Evolutionary conservation across 2,329 filamentous ascomycete species (phyloP).

Genomic region (Scedosporium apiospermum): DNA sequence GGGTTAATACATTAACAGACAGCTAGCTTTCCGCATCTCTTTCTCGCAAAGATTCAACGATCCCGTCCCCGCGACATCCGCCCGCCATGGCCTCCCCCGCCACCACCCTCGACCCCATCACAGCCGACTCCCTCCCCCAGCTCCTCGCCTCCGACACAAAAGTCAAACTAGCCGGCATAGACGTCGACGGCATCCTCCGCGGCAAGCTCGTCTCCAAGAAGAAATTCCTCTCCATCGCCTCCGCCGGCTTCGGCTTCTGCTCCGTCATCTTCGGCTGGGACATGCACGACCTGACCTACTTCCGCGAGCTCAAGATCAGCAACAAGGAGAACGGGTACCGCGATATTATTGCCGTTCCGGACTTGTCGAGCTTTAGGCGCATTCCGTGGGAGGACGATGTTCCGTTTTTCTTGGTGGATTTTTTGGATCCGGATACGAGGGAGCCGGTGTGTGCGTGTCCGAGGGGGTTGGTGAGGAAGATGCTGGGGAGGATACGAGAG

Average conservation of each 20-base stretch:
- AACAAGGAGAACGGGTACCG: constrained; percentile 87
- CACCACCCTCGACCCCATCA: constrained; percentile 27
- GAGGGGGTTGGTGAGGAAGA: constrained; percentile 60
- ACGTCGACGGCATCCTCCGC: constrained; percentile 78
- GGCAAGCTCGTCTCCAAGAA: constrained; percentile 88
- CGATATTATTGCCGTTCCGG: constrained; percentile 74
- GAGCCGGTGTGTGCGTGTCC: constrained; percentile 69
- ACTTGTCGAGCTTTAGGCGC: constrained; percentile 66
- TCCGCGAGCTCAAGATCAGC: constrained; percentile 74
- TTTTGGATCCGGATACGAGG: constrained; percentile 70
- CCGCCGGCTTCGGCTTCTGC: constrained; percentile 83
- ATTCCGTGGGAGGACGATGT: constrained; percentile 88
- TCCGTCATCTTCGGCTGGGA: constrained; percentile 95
- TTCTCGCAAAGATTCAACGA: not conserved
- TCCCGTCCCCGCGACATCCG: not conserved
- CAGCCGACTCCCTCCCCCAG: constrained; percentile 52
- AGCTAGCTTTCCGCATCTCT: not conserved
- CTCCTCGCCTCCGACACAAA: constrained; percentile 63
- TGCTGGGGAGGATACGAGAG: constrained; percentile 56
- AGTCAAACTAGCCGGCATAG: constrained; percentile 81
- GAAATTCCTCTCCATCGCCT: constrained; percentile 80
- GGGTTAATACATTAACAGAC: no score
- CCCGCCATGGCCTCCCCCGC: not conserved
- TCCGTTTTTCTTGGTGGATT: constrained; percentile 77
- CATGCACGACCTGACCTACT: constrained; percentile 90